These are phyloP conservation scores for Fraxinus excelsior DNA, from an alignment of 257 asterid genomes.

Conservation along the genomic window DNA sequence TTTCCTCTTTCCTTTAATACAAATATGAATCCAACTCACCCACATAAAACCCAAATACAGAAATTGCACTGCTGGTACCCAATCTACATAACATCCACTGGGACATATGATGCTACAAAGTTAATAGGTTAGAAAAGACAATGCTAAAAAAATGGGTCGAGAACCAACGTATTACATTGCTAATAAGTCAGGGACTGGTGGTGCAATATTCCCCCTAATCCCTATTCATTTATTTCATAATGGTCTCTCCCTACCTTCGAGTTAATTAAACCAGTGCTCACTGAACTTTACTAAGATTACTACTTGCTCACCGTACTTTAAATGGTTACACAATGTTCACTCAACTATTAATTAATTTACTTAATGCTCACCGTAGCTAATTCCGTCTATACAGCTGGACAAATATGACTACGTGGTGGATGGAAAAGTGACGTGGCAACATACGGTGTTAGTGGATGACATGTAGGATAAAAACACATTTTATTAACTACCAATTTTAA, in stretches of 20 bases:
- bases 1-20: not conserved
- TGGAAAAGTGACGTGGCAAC: too few species aligned
- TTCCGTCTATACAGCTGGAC: too few species aligned
- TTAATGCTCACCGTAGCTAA: too few species aligned
- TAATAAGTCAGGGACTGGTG: not conserved
- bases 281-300: too few species aligned
- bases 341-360: too few species aligned
- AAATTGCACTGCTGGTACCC: not conserved
- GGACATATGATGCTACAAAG: not conserved
- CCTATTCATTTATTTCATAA: conserved; percentile 8
- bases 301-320: too few species aligned
- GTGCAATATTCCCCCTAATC: conserved; percentile 13
- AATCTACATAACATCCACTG: not conserved
- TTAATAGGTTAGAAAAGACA: not conserved
- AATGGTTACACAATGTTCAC: too few species aligned
- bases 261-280: too few species aligned
- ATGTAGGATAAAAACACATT: too few species aligned
- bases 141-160: not conserved
- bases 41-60: not conserved
- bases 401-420: too few species aligned
- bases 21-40: not conserved
- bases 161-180: not conserved
- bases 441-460: too few species aligned
- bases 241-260: not conserved
- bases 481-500: too few species aligned